Evolutionary conservation across 306 rosid species (phyloP), one percentile per base, ranked within the genome.

Genomic region (Vigna trinervia): DNA sequence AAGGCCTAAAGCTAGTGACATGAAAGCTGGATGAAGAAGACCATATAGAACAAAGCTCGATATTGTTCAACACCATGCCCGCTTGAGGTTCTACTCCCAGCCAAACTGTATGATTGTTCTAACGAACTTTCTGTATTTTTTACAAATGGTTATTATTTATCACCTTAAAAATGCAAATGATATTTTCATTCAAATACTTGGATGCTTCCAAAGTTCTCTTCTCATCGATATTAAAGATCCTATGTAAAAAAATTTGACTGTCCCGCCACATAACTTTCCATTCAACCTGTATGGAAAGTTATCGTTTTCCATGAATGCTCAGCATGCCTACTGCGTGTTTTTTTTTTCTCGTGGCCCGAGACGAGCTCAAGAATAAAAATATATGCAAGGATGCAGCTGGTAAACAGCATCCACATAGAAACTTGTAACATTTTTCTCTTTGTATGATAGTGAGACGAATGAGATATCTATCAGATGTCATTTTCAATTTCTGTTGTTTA

Each of bases 301-400:
- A 38, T 46, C 45, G 1, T 32, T 15, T 5, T 19, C 20, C 28
- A 30, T 36, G 38, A 43, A 32, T 47, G 5, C 66, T 68, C 30
- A 26, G 38, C 64, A 58, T 8, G 38, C 9, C 12, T 9, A 57
- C n/a, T 12, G 36, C 63, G 26, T 26, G 26, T 26, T 0, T 59
- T 81, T 0, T 38, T 63, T 63, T 36, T 36, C 5, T 36, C 5
- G 52, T 19, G 71, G 52, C n/a, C 11, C 52, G 51, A 39, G 71
- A 39, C 20, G 71, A 65, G 52, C 32, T 65, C 9, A 38, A 65
- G 71, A 39, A 41, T 65, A 13, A 65, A 39, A 65, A 19, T 65
- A 0, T 74, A 8, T 83, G 90, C 80, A 80, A 81, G 82, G 84
- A 86, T 78, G 89, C 73, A 22, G 34, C 80, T 5, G 54, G 77